Evolutionary conservation across 768 basidiomycete species (phyloP).

Genomic region (Xerocomus potaroensis): DNA sequence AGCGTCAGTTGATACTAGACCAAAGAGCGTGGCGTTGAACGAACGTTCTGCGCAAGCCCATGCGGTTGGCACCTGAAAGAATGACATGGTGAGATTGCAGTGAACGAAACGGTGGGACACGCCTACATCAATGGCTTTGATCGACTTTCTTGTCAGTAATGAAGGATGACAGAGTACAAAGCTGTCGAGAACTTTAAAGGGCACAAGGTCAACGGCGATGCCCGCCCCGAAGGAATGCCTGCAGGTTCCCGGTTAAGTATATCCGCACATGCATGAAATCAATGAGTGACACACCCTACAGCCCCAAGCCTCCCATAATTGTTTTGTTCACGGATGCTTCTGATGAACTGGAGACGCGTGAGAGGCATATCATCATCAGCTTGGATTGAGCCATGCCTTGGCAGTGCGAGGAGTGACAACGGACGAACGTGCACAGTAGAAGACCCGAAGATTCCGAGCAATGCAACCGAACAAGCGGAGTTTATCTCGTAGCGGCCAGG

Average conservation of each 20-base stretch:
- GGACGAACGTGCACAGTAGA: constrained; percentile 24
- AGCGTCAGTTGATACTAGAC: not conserved
- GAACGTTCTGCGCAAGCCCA: constrained; percentile 39
- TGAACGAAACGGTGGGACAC: not conserved
- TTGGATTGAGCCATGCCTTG: constrained; percentile 16
- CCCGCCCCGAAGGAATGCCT: constrained; percentile 40
- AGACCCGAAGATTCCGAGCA: constrained; percentile 15
- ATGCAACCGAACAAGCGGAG: constrained; percentile 15
- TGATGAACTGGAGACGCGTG: constrained; percentile 30
- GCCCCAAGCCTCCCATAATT: constrained; percentile 39
- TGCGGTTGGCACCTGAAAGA: constrained; percentile 20
- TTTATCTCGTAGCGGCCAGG: constrained; percentile 13
- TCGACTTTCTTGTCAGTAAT: constrained; percentile 22
- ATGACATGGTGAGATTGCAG: not conserved
- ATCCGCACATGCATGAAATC: not conserved
- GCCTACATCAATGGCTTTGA: constrained; percentile 32
- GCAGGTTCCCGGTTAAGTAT: not conserved
- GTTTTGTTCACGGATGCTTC: constrained; percentile 34
- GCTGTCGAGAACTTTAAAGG: constrained; percentile 32
- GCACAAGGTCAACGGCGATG: constrained; percentile 26
- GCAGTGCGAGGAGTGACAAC: constrained; percentile 26
- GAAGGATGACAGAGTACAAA: constrained; percentile 43
- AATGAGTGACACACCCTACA: constrained; percentile 33
- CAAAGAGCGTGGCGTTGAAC: not conserved
- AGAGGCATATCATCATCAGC: not conserved